Base-by-base conservation (phyloP, 208 protist species). In the Leishmania major region DNA sequence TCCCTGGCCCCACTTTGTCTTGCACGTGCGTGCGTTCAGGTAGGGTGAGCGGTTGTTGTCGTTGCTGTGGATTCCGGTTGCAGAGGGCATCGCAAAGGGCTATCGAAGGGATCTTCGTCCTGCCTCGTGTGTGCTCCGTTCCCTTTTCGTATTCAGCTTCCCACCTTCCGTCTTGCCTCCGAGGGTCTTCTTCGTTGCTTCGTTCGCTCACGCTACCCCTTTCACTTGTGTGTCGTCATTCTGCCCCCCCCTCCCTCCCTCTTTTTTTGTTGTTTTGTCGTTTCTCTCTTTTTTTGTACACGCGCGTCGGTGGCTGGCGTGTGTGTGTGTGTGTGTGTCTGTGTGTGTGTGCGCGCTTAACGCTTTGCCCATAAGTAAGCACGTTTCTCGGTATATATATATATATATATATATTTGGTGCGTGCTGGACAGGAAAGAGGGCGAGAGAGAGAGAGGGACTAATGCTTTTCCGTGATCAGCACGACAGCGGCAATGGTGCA, bases 381-480 rank as follows among this genome's bases (percentile, higher is more conserved):
- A 13, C 1, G 7, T 73, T 22, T n/a, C 45, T 75, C 22, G 25
- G 2, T 35, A 7, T 59, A 19, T 28, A 10, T 75, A 10, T 75
- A 25, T 59, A 8, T 70, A 47, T 69, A 8, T n/a, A 37, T 69
- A 10, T 35, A 4, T 70, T 45, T 3, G 11, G 64, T 35, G 35
- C 64, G 7, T 43, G 3, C 64, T 17, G n/a, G 31, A 28, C 22
- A 10, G 25, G 37, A 0, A 35, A 45, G 31, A 3, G 5, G 31
- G 72, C 40, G 51, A 8, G 15, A 4, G 51, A 45, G 51, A 1
- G 6, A 45, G 73, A 57, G 51, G 22, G 15, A 15, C 35, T 22
- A 31, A 86, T 83, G 78, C 66, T 88, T n/a, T 87, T 87, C 35
- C 84, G 79, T 22, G 84, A 78, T 55, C 75, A 75, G 28, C 79